phyloP scores from a whole-genome alignment of 768 basidiomycete genomes.

The Porphyrellus cyaneotinctus region DNA sequence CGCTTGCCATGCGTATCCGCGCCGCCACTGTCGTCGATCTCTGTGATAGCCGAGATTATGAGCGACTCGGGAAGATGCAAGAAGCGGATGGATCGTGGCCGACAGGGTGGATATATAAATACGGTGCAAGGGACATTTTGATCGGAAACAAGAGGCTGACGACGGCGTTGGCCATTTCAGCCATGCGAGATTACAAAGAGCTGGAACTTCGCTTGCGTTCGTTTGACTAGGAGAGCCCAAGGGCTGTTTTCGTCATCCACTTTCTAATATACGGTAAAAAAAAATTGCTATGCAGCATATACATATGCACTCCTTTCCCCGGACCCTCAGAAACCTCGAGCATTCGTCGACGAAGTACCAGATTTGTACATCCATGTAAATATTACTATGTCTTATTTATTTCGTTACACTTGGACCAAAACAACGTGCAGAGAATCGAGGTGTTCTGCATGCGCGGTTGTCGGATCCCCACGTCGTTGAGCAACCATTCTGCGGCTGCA shows the following conservation, averaged over 20 bases:
- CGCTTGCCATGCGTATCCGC: conserved; percentile 17
- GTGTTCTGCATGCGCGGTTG: too few species aligned
- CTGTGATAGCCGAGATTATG: conserved; percentile 14
- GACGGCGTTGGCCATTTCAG: conserved; percentile 19
- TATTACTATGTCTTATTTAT: background rate
- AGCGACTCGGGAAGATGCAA: conserved; percentile 16
- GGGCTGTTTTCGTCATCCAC: background rate
- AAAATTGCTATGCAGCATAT: too few species aligned
- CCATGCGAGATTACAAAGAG: conserved; percentile 12
- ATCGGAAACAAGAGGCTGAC: conserved; percentile 20
- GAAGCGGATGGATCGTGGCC: conserved; percentile 21
- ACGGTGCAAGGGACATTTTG: background rate
- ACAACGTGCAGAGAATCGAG: too few species aligned
- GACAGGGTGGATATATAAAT: conserved; percentile 19
- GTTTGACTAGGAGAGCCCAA: conserved; percentile 5
- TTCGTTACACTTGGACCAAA: too few species aligned
- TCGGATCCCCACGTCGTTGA: too few species aligned
- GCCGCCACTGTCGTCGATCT: conserved; percentile 10
- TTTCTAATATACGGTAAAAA: too few species aligned
- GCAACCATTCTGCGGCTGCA: too few species aligned
- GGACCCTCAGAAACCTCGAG: background rate
- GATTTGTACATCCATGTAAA: background rate
- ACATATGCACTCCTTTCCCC: too few species aligned
- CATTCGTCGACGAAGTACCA: background rate
- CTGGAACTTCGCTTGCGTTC: conserved; percentile 12